phyloP scores from a whole-genome alignment of 495 filamentous ascomycete genomes.

The Penicillium robsamsonii region DNA sequence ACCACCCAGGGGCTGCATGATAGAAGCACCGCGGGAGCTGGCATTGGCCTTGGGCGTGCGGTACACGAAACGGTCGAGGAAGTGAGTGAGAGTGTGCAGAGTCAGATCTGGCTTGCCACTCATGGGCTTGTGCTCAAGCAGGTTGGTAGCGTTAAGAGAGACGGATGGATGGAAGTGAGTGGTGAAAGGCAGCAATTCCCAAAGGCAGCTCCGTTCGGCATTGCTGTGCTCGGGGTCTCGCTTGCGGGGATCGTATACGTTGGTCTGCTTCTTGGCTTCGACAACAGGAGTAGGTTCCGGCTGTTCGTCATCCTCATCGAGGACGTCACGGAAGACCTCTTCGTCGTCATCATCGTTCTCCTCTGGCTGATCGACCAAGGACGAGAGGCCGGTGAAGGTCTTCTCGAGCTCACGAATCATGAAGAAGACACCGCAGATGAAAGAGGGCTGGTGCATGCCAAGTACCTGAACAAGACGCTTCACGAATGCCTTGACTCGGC shows the following conservation, averaged over 20 bases:
- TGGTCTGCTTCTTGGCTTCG: slow-evolving; percentile 29
- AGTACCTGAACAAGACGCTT: slow-evolving; percentile 89
- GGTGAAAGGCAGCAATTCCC: slow-evolving; percentile 81
- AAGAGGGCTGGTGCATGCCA: slow-evolving; percentile 83
- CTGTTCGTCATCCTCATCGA: slow-evolving; percentile 51
- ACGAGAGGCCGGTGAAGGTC: slow-evolving; percentile 69
- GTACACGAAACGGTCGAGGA: slow-evolving; percentile 96
- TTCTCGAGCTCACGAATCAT: slow-evolving; percentile 76
- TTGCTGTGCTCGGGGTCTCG: slow-evolving; percentile 87
- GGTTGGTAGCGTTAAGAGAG: slow-evolving; percentile 71
- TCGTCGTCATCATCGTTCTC: slow-evolving; percentile 64
- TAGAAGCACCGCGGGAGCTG: slow-evolving; percentile 68
- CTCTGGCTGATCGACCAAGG: slow-evolving; percentile 71
- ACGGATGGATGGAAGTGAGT: slow-evolving; percentile 93
- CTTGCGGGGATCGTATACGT: slow-evolving; percentile 80
- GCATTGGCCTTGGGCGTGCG: slow-evolving; percentile 73
- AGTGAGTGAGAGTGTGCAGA: slow-evolving; percentile 84
- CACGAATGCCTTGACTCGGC: slow-evolving; percentile 90
- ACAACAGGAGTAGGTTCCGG: slow-evolving; percentile 21
- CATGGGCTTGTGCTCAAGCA: slow-evolving; percentile 64
- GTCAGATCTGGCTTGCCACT: slow-evolving; percentile 85
- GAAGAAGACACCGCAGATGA: slow-evolving; percentile 86
- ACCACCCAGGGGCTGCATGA: slow-evolving; percentile 91
- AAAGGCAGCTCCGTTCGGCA: slow-evolving; percentile 84
- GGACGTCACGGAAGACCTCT: slow-evolving; percentile 70